Conservation (phyloP, 345 rosid genomes). For the Arabis alpina region DNA sequence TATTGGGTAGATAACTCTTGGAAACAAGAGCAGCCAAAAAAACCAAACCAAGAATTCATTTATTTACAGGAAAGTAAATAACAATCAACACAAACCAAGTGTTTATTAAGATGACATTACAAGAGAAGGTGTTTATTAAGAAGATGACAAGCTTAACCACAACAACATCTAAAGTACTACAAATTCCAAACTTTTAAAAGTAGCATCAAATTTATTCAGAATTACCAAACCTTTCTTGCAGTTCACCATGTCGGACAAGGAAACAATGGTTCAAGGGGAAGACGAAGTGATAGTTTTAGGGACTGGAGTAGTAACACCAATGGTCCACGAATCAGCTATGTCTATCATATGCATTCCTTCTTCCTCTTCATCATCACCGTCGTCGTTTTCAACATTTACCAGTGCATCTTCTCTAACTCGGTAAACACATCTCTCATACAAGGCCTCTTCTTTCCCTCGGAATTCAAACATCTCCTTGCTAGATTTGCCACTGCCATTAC, state of each 20-base stretch:
- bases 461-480: constrained; percentile 50
- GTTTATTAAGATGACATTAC: no score
- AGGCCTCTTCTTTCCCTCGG: constrained; percentile 53
- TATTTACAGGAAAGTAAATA: no score
- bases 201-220: not conserved
- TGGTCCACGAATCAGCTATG: constrained; percentile 8
- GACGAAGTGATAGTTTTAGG: not conserved
- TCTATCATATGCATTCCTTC: constrained; percentile 9
- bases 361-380: constrained; percentile 6
- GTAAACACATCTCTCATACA: constrained; percentile 54
- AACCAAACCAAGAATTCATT: no score
- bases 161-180: not conserved
- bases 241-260: not conserved
- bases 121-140: no score
- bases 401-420: constrained; percentile 43
- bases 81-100: no score
- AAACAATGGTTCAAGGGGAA: not conserved
- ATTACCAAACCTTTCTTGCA: not conserved
- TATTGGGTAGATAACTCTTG: no score
- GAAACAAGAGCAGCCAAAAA: no score
- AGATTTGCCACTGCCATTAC: constrained; percentile 14
- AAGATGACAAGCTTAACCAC: not conserved
- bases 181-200: not conserved
- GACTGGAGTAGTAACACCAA: constrained; percentile 8
- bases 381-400: not conserved